phyloP scores from a whole-genome alignment of 2,329 filamentous ascomycete species.

The Fusarium siculi region DNA sequence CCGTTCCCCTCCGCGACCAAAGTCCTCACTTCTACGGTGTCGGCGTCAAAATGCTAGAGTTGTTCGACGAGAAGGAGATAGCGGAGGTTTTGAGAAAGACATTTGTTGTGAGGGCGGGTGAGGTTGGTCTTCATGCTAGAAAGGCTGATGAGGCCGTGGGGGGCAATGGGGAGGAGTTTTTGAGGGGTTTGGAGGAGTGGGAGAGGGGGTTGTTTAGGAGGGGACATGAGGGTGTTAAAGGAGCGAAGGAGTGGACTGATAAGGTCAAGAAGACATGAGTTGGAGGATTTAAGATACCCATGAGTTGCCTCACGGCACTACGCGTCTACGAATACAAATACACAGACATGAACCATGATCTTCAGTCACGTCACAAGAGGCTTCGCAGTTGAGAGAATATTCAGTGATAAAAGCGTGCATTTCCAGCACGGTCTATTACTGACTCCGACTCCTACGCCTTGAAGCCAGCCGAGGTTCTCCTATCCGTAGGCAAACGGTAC shows the following conservation, averaged over 20 bases:
- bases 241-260: conserved; percentile 76
- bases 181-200: conserved; percentile 88
- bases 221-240: conserved; percentile 78
- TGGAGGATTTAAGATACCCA: conserved; percentile 38
- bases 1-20: conserved; percentile 83
- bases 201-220: conserved; percentile 81
- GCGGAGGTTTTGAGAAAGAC: conserved; percentile 80
- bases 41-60: conserved; percentile 84
- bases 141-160: conserved; percentile 76
- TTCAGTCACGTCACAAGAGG: neutral
- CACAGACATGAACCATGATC: neutral
- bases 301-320: conserved; percentile 27
- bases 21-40: conserved; percentile 90
- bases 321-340: conserved; percentile 17
- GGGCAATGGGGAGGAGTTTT: conserved; percentile 78
- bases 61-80: conserved; percentile 85
- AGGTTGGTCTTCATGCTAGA: conserved; percentile 88
- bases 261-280: conserved; percentile 55
- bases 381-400: neutral
- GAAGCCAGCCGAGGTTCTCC: conserved; percentile 39
- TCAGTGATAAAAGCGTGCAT: conserved; percentile 41
- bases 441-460: conserved; percentile 44
- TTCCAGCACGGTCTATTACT: conserved; percentile 44
- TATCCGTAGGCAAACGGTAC: conserved; percentile 42
- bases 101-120: conserved; percentile 82